Base-by-base conservation (phyloP, 345 rosid species). In the Triadica sebifera region DNA sequence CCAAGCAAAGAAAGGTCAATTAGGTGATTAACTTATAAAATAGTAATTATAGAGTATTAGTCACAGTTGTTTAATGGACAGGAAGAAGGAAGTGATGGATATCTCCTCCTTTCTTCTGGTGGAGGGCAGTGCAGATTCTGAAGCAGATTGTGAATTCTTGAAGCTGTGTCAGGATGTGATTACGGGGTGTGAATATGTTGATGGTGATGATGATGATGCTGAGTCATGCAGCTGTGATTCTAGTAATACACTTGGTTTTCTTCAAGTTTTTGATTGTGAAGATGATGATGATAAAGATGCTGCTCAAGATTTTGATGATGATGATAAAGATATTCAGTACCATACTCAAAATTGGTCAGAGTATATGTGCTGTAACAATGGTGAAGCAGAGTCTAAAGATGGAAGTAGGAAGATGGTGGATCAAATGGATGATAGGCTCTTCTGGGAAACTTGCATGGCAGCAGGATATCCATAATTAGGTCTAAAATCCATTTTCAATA, bases 391-490 rank as follows among this genome's bases (percentile, higher is more conserved):
- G 56, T 65, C 72, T 1, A 77, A 60, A 69, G 46, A 37, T 15
- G 77, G 73, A 17, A 83, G 82, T 16, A 84, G 75, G 70, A 83
- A 83, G 59, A 76, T 59, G 9, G 74, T 78, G 73, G 88, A 87
- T 73, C 78, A 81, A 13, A 85, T 89, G 88, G 89, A 87, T 72
- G 93, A 89, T 53, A 77, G 81, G 16, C 80, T 81, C 64, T 89
- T 89, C 50, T 89, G 93, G 93, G 89, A 89, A 66, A 83, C 89
- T 59, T 89, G 93, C 79, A 76, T 89, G 74, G 90, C 88, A 0
- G 63, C 75, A 45, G 93, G 93, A 38, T 87, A 87, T 73, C 89
- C 93, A 13, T 83, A 29, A 29, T 29, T 29, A 29, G 34, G 34
- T 2, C 34, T 2, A 71, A 80, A 29, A 50, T n/a, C 34, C 34